These are phyloP conservation scores for Metschnikowia similis DNA, from an alignment of 805 yeast species.

Conservation along the genomic window DNA sequence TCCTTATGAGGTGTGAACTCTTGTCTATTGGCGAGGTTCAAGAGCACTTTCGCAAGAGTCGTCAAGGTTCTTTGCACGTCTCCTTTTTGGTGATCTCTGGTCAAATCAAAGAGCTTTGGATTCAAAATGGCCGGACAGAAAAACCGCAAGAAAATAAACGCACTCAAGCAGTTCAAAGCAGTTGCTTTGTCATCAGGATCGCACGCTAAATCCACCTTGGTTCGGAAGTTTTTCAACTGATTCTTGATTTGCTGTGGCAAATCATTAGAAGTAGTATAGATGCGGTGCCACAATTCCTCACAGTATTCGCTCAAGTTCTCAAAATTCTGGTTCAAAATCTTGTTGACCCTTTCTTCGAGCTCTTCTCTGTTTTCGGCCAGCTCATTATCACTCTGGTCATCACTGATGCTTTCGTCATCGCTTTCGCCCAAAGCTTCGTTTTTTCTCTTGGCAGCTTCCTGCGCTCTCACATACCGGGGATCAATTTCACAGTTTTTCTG, in stretches of 20 bases:
- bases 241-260: slow-evolving; percentile 63
- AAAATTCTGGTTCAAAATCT: slow-evolving; percentile 45
- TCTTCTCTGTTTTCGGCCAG: slow-evolving; percentile 28
- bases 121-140: slow-evolving; percentile 89
- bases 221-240: slow-evolving; percentile 60
- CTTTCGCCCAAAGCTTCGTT: slow-evolving; percentile 13
- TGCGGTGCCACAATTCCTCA: slow-evolving; percentile 60
- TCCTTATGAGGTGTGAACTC: slow-evolving; percentile 76
- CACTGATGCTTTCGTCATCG: slow-evolving; percentile 18
- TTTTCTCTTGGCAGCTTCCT: slow-evolving; percentile 25
- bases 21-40: slow-evolving; percentile 75
- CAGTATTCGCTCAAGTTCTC: slow-evolving; percentile 47
- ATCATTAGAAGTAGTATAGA: slow-evolving; percentile 65
- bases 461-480: slow-evolving; percentile 52
- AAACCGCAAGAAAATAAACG: slow-evolving; percentile 68
- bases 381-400: slow-evolving; percentile 19
- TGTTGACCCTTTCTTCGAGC: slow-evolving; percentile 27
- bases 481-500: slow-evolving; percentile 73
- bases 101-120: slow-evolving; percentile 78
- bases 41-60: slow-evolving; percentile 69
- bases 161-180: slow-evolving; percentile 71
- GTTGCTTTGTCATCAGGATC: slow-evolving; percentile 50
- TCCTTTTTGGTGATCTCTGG: slow-evolving; percentile 67
- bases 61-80: slow-evolving; percentile 74
- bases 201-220: slow-evolving; percentile 58